These are phyloP conservation scores for Amoebophrya sp. DNA, from an alignment of 169 alveolate species.

Conservation along the genomic window DNA sequence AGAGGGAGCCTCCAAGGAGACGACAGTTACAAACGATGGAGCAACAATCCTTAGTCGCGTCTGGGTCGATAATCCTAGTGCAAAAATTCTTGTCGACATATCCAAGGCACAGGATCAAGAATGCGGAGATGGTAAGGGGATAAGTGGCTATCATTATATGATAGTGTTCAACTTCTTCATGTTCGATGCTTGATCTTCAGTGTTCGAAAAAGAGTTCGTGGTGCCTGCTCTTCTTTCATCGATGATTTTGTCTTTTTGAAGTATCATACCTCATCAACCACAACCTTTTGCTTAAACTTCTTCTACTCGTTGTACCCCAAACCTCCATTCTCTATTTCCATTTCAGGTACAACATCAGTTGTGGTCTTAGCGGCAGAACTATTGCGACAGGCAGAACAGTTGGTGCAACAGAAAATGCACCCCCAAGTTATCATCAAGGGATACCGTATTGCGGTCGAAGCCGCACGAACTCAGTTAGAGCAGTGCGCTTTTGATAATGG, in stretches of 20 bases:
- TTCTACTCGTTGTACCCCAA: too few relatives aligned
- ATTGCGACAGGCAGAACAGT: constrained; percentile 90
- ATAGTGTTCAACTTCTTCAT: too few relatives aligned
- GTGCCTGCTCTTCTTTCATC: too few relatives aligned
- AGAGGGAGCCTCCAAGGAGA: constrained; percentile 71
- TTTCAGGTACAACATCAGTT: constrained; percentile 88
- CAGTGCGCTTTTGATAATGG: constrained; percentile 55
- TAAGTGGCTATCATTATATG: too few relatives aligned
- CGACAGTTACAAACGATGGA: constrained; percentile 97
- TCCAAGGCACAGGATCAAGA: constrained; percentile 78
- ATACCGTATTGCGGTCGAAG: constrained; percentile 67
- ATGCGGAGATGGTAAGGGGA: constrained; percentile 85
- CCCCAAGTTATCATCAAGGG: constrained; percentile 80
- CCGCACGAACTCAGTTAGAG: constrained; percentile 59
- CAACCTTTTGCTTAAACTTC: too few relatives aligned
- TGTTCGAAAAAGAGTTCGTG: too few relatives aligned
- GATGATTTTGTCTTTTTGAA: too few relatives aligned
- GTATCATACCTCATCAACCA: too few relatives aligned
- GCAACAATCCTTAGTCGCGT: constrained; percentile 96
- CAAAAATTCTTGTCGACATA: constrained; percentile 86
- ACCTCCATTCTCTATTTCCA: too few relatives aligned
- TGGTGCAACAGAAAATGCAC: constrained; percentile 89
- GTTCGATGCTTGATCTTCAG: too few relatives aligned
- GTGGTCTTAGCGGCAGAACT: constrained; percentile 98
- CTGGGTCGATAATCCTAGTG: constrained; percentile 98